Base-by-base conservation (phyloP, 768 basidiomycete genomes). In the Boletus pseudo-olivaceus region DNA sequence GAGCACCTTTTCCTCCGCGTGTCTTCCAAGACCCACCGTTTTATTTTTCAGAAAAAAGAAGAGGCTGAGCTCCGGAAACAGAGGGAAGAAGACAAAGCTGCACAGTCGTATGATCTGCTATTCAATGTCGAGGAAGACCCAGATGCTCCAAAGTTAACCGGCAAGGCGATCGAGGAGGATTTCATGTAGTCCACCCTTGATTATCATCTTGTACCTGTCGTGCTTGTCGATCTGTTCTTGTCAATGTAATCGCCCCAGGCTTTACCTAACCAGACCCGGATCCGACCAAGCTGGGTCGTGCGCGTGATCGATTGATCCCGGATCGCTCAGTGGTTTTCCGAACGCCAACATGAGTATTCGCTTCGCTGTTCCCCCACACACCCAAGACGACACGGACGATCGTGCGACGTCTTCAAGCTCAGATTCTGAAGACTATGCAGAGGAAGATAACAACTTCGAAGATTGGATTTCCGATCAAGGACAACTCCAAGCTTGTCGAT, bases 71-170 rank as follows among this genome's bases (percentile, higher is more conserved):
- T 95, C 15, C 84, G 84, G 4, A 82, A 83, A 53, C 72, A 77
- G 14, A 80, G 95, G 62, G 93, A 90, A 67, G 91, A 85, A 17
- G 91, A 93, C 64, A 96, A 95, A 64, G 86, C 87, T 17, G 85
- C 90, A 9, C 75, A 86, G n/a, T 91, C 88, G 2, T 98, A 98
- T 58, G 92, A 93, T 67, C 75, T 79, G 0, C 73, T 98, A 47
- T 91, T 88, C 73, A 79, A 79, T 26, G 86, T 77, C 3, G 82
- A 84, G 42, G 80, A 79, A 51, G 83, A 84, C 27, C 82, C 83
- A 11, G 68, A 73, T 32, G 74, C 55, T 11, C 76, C 75, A 23
- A 73, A 74, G 59, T 82, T 82, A 70, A 84, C 83, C 3, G 88
- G 83, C 12, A 78, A 81, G 60, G 91, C 90, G 62, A 74, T 91